Evolutionary conservation across 1,284 basidiomycete species (phyloP), one percentile per base, ranked within the genome.

Genomic region (Stygiomarasmius scandens): DNA sequence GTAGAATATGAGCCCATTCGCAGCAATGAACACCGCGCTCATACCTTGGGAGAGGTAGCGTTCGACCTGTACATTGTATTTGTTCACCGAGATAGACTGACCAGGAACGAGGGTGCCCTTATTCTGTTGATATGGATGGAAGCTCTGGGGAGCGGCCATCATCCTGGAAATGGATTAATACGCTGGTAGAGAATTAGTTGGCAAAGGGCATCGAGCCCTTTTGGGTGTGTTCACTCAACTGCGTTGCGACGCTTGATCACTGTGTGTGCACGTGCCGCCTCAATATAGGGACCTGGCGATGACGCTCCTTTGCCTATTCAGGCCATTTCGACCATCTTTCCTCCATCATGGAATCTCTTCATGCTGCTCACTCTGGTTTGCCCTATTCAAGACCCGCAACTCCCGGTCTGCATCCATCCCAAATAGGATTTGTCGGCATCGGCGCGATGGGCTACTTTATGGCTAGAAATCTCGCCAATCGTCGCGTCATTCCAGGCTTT

Each of bases 21-120:
- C n/a, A 41, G 38, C 16, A 5, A 45, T 22, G 23, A 14, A 49
- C 47, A 49, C 24, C n/a, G 32, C 27, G 49, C 58, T 55, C 64
- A 61, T 63, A 90, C 95, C 96, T 86, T 98, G 96, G 53, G 90
- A 93, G 52, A 99, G 85, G 79, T 97, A 99, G 67, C 89, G 78
- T 66, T 83, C 81, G 47, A 83, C 91, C 64, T 92, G 88, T 57
- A 99, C 95, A 32, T 82, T 86, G 73, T 92, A 89, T 67, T 92
- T 91, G 70, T 96, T 97, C 50, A 99, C 93, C 20, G 87, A 79
- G 64, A 99, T 94, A 54, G 89, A 84, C 70, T 97, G 95, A 3
- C 96, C 96, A 27, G 88, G 82, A 48, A 83, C 72, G 20, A 92
- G 77, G 1, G 89, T 89, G 34, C 87, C 89, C 70, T 86, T 86